Base-by-base conservation (phyloP, 306 rosid genomes). In the Hylodesmum podocarpum region DNA sequence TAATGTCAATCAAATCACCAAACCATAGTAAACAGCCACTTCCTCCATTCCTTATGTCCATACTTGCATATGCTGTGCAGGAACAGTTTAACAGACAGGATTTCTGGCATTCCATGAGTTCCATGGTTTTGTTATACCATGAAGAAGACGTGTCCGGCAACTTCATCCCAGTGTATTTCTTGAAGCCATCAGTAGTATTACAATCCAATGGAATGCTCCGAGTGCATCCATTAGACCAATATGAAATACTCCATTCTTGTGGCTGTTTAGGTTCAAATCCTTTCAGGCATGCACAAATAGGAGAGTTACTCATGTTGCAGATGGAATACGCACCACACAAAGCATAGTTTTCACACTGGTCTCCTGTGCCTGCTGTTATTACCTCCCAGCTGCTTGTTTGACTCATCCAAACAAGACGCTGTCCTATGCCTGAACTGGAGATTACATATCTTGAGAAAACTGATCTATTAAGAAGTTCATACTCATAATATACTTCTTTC, bases 401-500 rank as follows among this genome's bases (percentile, higher is more conserved):
- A 18, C 36, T 66, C 40, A 53, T 66, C 71, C 71, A 64, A 21
- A n/a, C 70, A 3, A 64, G 12, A 37, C 15, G 4, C 49, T 40
- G 71, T 12, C 12, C 2, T 39, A 19, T 5, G 4, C 78, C 78
- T 8, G 55, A 70, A 34, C n/a, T n/a, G n/a, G n/a, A n/a, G n/a
- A n/a, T n/a, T n/a, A n/a, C n/a, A n/a, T n/a, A n/a, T n/a, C n/a
- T n/a, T n/a, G 81, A 46, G 73, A 0, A 27, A 66, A 14, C 9
- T 76, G n/a, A 43, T 1, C 22, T 78, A 22, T 69, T 43, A 43
- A 44, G 13, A 3, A 41, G 28, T 22, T 69, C 55, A 24, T 61
- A 59, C 57, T 14, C 34, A 62, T 36, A 47, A 49, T 70, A 79
- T 16, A 66, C 57, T 50, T 79, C 78, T 37, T 70, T 37, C 0